Percentiles rank a stretch among this genome's conserved stretches.
Evolutionary conservation across 306 rosid genomes (phyloP).

Genomic region (Cucumis hystrix): DNA sequence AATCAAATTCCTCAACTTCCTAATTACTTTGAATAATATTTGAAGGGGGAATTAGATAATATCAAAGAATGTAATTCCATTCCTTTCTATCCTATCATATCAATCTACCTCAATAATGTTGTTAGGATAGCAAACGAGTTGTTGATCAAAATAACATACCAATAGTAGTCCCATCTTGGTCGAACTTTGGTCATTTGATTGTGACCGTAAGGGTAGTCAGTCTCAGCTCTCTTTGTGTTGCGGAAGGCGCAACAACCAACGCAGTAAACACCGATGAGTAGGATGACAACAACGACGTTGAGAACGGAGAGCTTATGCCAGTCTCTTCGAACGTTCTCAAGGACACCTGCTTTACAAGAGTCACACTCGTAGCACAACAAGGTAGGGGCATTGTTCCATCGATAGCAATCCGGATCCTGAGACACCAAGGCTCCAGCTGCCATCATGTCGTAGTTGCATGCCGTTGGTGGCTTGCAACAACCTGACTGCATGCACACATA

Average conservation of each 20-base stretch:
- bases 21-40: background rate
- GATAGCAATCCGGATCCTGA: constrained; percentile 70
- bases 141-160: constrained; percentile 17
- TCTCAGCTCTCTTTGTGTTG: constrained; percentile 60
- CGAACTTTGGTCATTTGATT: constrained; percentile 62
- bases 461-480: constrained; percentile 87
- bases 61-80: background rate
- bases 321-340: constrained; percentile 51
- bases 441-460: constrained; percentile 43
- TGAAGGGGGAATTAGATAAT: background rate
- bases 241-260: constrained; percentile 87
- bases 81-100: background rate
- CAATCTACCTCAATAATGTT: no score
- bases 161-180: constrained; percentile 87
- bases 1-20: background rate
- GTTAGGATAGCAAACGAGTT: no score
- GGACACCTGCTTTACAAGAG: constrained; percentile 89
- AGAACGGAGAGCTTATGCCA: constrained; percentile 92
- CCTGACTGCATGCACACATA: constrained; percentile 56
- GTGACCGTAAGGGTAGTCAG: constrained; percentile 72
- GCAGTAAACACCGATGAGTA: constrained; percentile 69
- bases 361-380: constrained; percentile 87
- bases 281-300: constrained; percentile 42
- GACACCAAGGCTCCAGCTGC: constrained; percentile 8
- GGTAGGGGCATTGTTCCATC: constrained; percentile 64